Conservation (phyloP, 495 filamentous ascomycete genomes). For the Oleoguttula mirabilis region DNA sequence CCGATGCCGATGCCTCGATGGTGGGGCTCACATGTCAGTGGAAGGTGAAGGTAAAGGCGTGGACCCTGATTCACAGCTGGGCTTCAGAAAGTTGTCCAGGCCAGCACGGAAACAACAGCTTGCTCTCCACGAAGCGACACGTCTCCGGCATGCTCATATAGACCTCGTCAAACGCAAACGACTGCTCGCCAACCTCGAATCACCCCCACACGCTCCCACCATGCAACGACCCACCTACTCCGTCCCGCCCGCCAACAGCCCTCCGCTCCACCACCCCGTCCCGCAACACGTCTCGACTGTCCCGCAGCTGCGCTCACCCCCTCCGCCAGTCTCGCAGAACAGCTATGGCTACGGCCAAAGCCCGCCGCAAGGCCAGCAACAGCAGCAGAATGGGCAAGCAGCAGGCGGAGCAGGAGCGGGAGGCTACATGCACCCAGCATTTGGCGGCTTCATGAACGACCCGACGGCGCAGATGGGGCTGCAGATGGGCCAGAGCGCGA, state of each 20-base stretch:
- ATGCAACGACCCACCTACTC: conserved; percentile 79
- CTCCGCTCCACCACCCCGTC: conserved; percentile 94
- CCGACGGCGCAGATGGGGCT: conserved; percentile 93
- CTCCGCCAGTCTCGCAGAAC: conserved; percentile 62
- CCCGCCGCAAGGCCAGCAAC: conserved; percentile 41
- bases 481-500: conserved; percentile 83
- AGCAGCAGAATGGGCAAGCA: conserved; percentile 28
- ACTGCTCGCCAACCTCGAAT: too few relatives aligned
- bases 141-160: too few relatives aligned
- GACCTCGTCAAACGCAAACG: too few relatives aligned
- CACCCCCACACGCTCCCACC: too few relatives aligned
- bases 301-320: conserved; percentile 94
- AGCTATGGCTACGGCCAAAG: conserved; percentile 59
- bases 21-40: too few relatives aligned
- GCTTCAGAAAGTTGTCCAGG: too few relatives aligned
- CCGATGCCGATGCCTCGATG: too few relatives aligned
- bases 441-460: conserved; percentile 86
- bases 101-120: too few relatives aligned
- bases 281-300: conserved; percentile 96
- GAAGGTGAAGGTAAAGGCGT: too few relatives aligned
- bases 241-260: conserved; percentile 63
- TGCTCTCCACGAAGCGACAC: too few relatives aligned
- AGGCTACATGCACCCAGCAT: conserved; percentile 51
- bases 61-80: too few relatives aligned
- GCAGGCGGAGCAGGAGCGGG: conserved; percentile 36